Conservation (phyloP, 305 asterid genomes). For the Fraxinus nigra region DNA sequence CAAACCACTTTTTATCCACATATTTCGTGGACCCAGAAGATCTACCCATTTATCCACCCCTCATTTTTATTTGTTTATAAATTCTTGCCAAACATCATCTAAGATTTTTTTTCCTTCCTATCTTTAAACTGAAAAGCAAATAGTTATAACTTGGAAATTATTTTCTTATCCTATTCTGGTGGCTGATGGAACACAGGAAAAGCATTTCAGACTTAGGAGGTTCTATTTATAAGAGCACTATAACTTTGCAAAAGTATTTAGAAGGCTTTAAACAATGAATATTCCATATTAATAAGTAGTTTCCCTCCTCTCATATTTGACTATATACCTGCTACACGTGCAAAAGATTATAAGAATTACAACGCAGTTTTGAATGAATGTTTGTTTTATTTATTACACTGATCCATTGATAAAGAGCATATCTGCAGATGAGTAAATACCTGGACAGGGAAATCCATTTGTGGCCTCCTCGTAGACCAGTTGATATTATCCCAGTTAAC, state of each 20-base stretch:
- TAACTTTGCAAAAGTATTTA: neutral
- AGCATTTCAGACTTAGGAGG: neutral
- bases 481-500: constrained; percentile 90
- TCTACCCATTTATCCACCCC: neutral
- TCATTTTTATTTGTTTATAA: neutral
- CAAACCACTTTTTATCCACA: neutral
- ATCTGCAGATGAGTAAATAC: constrained; percentile 31
- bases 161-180: neutral
- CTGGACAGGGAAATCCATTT: constrained; percentile 95
- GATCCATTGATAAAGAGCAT: neutral
- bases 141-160: neutral
- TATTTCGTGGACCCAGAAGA: neutral
- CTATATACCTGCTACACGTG: neutral
- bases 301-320: neutral
- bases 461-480: constrained; percentile 90
- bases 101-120: neutral
- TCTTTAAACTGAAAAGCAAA: neutral
- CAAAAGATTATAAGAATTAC: neutral
- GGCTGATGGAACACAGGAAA: constrained; percentile 9
- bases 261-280: neutral
- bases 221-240: neutral
- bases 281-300: neutral
- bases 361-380: neutral
- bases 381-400: neutral
- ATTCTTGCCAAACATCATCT: neutral